Evolutionary conservation across 352 stramenopile genomes (phyloP).

Genomic region (Pythium brassicae): DNA sequence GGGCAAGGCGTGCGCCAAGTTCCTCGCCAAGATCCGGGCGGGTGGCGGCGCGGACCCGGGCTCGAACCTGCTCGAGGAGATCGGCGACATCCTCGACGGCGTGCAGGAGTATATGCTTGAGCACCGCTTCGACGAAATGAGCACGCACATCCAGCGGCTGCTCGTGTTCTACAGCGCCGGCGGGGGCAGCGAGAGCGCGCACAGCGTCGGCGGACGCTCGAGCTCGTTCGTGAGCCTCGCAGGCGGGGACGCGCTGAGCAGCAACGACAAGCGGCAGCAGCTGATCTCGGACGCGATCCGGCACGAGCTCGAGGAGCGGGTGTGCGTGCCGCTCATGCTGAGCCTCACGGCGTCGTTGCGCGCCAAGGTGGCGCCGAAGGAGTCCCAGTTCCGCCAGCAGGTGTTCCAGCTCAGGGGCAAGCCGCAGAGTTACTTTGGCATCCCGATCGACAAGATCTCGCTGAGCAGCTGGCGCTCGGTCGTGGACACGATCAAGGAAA

Average conservation of each 20-base stretch:
- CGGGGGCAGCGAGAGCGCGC: conserved; percentile 6
- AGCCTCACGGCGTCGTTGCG: conserved; percentile 42
- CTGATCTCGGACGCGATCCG: conserved; percentile 80
- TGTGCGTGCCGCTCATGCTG: conserved; percentile 77
- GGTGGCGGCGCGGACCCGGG: conserved; percentile 34
- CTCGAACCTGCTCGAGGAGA: conserved; percentile 65
- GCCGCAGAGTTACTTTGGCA: conserved; percentile 80
- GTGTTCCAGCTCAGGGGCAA: conserved; percentile 64
- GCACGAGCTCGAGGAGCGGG: conserved; percentile 74
- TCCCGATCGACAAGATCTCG: conserved; percentile 73
- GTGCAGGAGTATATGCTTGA: conserved; percentile 87
- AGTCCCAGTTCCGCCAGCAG: conserved; percentile 67
- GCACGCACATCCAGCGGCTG: conserved; percentile 50
- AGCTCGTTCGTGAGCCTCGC: conserved; percentile 71
- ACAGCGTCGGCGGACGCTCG: conserved; percentile 23
- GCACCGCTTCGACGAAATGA: conserved; percentile 79
- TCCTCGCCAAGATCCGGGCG: conserved; percentile 54
- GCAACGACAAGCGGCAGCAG: conserved; percentile 70
- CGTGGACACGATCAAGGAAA: conserved; percentile 74
- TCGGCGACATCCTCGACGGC: conserved; percentile 73
- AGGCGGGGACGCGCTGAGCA: conserved; percentile 51
- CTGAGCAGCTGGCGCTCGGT: conserved; percentile 70
- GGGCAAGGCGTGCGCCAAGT: conserved; percentile 75
- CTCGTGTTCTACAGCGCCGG: conserved; percentile 36
- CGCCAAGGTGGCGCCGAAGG: conserved; percentile 52